Conservation (phyloP, 176 grass and related monocot species). For the Typha latifolia region DNA sequence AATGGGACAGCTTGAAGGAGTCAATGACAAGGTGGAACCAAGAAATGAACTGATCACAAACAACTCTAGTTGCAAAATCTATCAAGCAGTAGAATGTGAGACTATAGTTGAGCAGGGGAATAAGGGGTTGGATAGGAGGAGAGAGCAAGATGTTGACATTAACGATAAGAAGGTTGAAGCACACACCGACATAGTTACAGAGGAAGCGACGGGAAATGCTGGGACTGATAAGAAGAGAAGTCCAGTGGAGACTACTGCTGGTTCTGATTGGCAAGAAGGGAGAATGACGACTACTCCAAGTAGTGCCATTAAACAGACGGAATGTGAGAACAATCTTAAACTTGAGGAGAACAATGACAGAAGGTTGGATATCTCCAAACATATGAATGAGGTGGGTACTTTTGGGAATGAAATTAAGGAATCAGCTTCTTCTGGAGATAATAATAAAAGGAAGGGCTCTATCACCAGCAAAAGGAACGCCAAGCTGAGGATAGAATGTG, state of each 20-base stretch:
- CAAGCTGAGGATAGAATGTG: no score
- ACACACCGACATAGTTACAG: background rate
- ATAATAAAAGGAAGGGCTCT: slow-evolving; percentile 18
- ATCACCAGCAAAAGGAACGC: slow-evolving; percentile 1
- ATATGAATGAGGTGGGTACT: background rate
- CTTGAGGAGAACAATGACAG: background rate
- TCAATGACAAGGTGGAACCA: slow-evolving; percentile 19
- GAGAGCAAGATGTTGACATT: slow-evolving; percentile 15
- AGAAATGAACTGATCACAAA: slow-evolving; percentile 10
- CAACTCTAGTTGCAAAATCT: slow-evolving; percentile 14
- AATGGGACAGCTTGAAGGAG: slow-evolving; percentile 28
- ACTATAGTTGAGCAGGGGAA: slow-evolving; percentile 20
- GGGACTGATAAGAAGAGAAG: slow-evolving; percentile 24
- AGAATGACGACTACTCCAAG: background rate
- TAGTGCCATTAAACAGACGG: slow-evolving; percentile 20
- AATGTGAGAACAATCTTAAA: background rate
- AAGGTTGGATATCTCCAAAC: background rate
- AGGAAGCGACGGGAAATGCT: slow-evolving; percentile 13
- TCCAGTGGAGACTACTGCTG: slow-evolving; percentile 6
- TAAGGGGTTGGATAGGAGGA: slow-evolving; percentile 18
- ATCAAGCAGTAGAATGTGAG: slow-evolving; percentile 11
- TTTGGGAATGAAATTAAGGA: slow-evolving; percentile 19
- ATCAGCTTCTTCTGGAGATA: slow-evolving; percentile 25
- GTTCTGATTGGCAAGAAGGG: slow-evolving; percentile 1
- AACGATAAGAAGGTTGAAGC: slow-evolving; percentile 25